A percentile compares a stretch with the other conserved stretches of the same genome.
phyloP scores from a whole-genome alignment of 2,329 filamentous ascomycete genomes.

The Biscogniauxia sp. region DNA sequence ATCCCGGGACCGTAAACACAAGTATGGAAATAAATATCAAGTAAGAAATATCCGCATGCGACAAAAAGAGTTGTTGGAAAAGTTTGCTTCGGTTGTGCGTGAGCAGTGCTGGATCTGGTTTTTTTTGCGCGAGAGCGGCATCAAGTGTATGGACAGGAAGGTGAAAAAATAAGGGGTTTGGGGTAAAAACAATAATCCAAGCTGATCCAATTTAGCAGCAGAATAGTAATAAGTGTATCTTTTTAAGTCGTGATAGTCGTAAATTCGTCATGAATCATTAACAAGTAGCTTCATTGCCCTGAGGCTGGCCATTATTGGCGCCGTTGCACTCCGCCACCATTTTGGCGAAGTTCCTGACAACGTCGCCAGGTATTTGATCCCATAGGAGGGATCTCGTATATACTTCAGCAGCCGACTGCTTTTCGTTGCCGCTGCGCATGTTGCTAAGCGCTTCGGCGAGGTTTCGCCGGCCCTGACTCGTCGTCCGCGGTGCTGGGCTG shows the following conservation, averaged over 20 bases:
- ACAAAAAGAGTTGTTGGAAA: constrained; percentile 29
- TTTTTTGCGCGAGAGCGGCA: constrained; percentile 30
- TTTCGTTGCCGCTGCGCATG: constrained; percentile 69
- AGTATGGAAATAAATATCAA: constrained; percentile 23
- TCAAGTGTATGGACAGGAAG: constrained; percentile 28
- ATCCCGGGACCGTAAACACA: constrained; percentile 29
- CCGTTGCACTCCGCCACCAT: constrained; percentile 77
- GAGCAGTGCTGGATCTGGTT: constrained; percentile 34
- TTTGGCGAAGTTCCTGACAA: constrained; percentile 88
- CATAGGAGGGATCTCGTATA: constrained; percentile 91
- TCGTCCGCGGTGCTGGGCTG: constrained; percentile 50
- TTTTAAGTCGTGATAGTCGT: constrained; percentile 33
- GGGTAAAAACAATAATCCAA: constrained; percentile 25
- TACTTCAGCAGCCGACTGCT: constrained; percentile 78
- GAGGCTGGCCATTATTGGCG: constrained; percentile 40
- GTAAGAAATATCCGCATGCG: constrained; percentile 18
- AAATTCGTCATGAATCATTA: constrained; percentile 39
- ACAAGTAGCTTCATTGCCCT: constrained; percentile 43
- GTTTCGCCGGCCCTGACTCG: constrained; percentile 67
- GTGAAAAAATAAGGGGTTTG: constrained; percentile 15
- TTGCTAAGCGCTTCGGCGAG: constrained; percentile 76
- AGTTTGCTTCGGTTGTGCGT: constrained; percentile 32
- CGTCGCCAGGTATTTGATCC: constrained; percentile 90
- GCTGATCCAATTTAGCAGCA: constrained; percentile 1
- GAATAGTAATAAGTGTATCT: constrained; percentile 14